Percentiles rank a stretch among this genome's conserved stretches.
Conservation (phyloP, 2,329 filamentous ascomycete genomes). For the Thielaviopsis euricoi region DNA sequence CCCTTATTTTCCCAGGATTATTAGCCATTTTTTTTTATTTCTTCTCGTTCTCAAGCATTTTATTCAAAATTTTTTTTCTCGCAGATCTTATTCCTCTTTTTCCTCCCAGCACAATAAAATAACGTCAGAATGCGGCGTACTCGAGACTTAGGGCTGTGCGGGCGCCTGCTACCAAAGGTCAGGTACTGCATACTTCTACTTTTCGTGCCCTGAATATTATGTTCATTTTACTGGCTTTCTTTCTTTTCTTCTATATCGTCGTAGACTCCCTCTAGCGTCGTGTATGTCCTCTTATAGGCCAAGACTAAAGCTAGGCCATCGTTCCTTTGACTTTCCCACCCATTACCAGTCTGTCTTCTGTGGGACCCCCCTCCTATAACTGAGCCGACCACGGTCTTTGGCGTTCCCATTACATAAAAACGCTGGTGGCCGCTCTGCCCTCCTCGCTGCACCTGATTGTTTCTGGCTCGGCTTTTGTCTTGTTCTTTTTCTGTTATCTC, state of each 20-base stretch:
- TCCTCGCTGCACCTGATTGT: background rate
- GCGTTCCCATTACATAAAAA: background rate
- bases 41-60: too few species aligned
- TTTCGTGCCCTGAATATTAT: background rate
- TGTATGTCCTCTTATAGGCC: background rate
- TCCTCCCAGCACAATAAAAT: too few species aligned
- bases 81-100: background rate
- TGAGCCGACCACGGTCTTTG: background rate
- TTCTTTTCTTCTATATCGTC: background rate
- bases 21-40: too few species aligned
- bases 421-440: background rate
- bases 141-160: background rate
- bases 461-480: background rate
- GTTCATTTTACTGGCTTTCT: background rate
- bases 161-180: background rate
- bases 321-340: too few species aligned
- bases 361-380: background rate
- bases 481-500: constrained; percentile 9
- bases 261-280: background rate
- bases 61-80: background rate
- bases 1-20: too few species aligned
- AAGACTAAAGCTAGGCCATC: background rate
- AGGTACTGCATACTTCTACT: background rate
- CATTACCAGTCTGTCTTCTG: background rate
- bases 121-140: background rate